Base-by-base conservation (phyloP, 768 basidiomycete genomes). In the Agrocybe chaxingu region DNA sequence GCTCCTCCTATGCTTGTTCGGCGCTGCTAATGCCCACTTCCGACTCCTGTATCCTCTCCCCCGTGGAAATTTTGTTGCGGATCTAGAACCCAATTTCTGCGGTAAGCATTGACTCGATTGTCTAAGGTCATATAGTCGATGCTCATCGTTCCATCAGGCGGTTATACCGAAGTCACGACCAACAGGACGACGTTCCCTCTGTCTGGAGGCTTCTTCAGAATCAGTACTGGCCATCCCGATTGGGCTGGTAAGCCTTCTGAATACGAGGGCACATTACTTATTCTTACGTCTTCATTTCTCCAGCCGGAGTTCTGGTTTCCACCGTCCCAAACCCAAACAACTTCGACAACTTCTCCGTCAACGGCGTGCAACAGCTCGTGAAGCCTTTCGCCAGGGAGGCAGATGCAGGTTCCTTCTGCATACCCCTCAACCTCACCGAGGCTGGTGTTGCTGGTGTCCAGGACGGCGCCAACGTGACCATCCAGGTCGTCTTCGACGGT, bases 131-230 rank as follows among this genome's bases (percentile, higher is more conserved):
- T 46, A 42, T 37, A 45, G 29, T 19, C 18, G 11, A 49, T n/a
- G 30, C 6, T 32, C 29, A n/a, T 16, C 30, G 35, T 13, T 36
- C 13, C 8, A 38, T 32, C 57, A 87, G 87, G 86, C 51, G 85
- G 85, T 3, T 88, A 87, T 57, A 69, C 61, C 12, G 55, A 74
- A 8, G 76, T 78, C 7, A 71, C 73, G 12, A 62, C 65, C 30
- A 83, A 82, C 57, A 78, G 91, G 42, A 82, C 76, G 16, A 67
- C 71, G 3, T 93, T 89, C 70, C 88, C 91, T 7, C 66, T 92
- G 8, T 77, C 65, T 38, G 73, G 71, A 34, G 85, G 81, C 8
- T 70, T 85, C 60, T 75, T 90, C 62, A 70, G 72, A 37, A 70
- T 87, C 42, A 75, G 72, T 58, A 77, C 80, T 43, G 77, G 81